Conservation (phyloP, 2,329 filamentous ascomycete species). For the Xylariaceae sp. region DNA sequence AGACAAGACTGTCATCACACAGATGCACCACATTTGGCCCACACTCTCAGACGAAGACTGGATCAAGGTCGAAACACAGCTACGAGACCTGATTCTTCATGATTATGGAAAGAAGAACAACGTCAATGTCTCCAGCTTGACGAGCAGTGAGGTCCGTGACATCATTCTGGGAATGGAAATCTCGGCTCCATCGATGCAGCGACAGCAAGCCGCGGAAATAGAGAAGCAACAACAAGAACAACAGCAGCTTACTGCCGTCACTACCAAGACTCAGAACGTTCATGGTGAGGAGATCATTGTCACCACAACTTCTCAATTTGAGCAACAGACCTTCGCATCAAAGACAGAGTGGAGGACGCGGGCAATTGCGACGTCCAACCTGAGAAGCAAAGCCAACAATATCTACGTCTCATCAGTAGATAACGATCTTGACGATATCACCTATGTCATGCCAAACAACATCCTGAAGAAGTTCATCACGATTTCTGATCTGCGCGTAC, state of each 20-base stretch:
- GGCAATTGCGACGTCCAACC: constrained; percentile 91
- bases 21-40: constrained; percentile 99
- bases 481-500: constrained; percentile 90
- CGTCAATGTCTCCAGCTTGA: constrained; percentile 94
- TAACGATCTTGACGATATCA: constrained; percentile 81
- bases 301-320: constrained; percentile 94
- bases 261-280: constrained; percentile 95
- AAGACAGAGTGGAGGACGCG: constrained; percentile 98
- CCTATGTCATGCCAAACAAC: constrained; percentile 99
- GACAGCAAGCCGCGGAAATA: constrained; percentile 96
- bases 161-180: constrained; percentile 99
- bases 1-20: constrained; percentile 96
- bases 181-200: constrained; percentile 92
- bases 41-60: constrained; percentile 90
- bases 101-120: constrained; percentile 99
- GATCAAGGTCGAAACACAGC: constrained; percentile 98
- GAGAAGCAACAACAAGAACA: constrained; percentile 98
- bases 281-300: constrained; percentile 97
- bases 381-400: constrained; percentile 91
- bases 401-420: constrained; percentile 98
- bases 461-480: constrained; percentile 97
- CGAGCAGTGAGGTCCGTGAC: constrained; percentile 92
- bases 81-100: constrained; percentile 92
- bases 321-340: constrained; percentile 94
- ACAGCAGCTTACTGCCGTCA: constrained; percentile 91